phyloP scores from a whole-genome alignment of 176 grass and related monocot species.

The Oryza glumipatula region DNA sequence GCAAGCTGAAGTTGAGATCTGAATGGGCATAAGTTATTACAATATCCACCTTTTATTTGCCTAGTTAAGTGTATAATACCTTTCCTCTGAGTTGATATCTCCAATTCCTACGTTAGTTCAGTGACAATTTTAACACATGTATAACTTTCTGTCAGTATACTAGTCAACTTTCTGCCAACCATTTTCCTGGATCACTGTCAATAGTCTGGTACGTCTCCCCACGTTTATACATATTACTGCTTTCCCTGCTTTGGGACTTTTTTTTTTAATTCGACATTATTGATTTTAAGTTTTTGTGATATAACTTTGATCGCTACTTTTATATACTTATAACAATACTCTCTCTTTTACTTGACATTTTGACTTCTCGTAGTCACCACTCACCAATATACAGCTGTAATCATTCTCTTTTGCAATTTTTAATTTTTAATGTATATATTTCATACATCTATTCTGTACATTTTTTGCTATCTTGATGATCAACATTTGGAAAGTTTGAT shows the following conservation, averaged over 20 bases:
- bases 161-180: neutral
- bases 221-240: neutral
- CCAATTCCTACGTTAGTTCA: constrained; percentile 8
- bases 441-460: neutral
- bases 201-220: neutral
- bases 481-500: neutral
- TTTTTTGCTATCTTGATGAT: neutral
- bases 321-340: neutral
- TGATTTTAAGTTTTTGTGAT: neutral
- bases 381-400: neutral
- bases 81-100: constrained; percentile 36
- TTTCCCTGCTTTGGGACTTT: neutral
- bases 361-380: neutral
- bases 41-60: neutral
- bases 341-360: neutral
- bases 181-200: constrained; percentile 23
- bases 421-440: neutral
- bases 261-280: neutral
- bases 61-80: neutral
- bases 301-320: neutral
- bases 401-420: neutral
- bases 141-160: neutral
- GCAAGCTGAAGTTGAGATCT: constrained; percentile 13
- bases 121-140: constrained; percentile 8
- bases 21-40: neutral